Percentiles rank a stretch among this genome's conserved stretches.
Conservation (phyloP, 2,329 filamentous ascomycete genomes). For the Coniella lustricola region DNA sequence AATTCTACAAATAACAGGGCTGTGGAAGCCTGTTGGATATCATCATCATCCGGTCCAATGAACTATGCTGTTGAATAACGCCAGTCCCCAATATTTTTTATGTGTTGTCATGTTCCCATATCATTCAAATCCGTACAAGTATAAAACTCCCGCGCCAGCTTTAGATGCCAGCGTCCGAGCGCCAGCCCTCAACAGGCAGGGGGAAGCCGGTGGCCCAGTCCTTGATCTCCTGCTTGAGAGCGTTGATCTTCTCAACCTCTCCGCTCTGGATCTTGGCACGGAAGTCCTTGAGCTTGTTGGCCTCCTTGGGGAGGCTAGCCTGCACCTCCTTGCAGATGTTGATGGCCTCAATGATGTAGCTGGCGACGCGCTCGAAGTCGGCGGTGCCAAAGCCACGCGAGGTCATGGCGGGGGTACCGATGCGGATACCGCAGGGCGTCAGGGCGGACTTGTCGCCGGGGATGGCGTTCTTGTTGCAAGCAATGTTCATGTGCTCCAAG, state of each 20-base stretch:
- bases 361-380: constrained; percentile 84
- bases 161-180: constrained; percentile 53
- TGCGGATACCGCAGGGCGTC: constrained; percentile 88
- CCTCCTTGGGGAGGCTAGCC: constrained; percentile 79
- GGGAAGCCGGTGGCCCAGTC: constrained; percentile 86
- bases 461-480: constrained; percentile 99
- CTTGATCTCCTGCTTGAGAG: constrained; percentile 82
- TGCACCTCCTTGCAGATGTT: constrained; percentile 88
- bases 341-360: constrained; percentile 84
- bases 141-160: constrained; percentile 11
- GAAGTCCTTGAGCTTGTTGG: constrained; percentile 99
- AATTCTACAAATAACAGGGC: constrained; percentile 8
- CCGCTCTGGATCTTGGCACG: constrained; percentile 81
- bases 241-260: constrained; percentile 72
- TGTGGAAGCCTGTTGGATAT: constrained; percentile 17
- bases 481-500: constrained; percentile 96
- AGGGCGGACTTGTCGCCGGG: constrained; percentile 96
- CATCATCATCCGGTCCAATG: constrained; percentile 16
- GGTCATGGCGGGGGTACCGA: constrained; percentile 96
- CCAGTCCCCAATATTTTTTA: constrained; percentile 5
- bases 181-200: constrained; percentile 75
- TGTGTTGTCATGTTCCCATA: background rate
- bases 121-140: background rate
- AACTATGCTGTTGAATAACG: constrained; percentile 17
- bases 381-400: constrained; percentile 86